Conservation (phyloP, 108 stramenopile species). For the Skeletonema potamos region DNA sequence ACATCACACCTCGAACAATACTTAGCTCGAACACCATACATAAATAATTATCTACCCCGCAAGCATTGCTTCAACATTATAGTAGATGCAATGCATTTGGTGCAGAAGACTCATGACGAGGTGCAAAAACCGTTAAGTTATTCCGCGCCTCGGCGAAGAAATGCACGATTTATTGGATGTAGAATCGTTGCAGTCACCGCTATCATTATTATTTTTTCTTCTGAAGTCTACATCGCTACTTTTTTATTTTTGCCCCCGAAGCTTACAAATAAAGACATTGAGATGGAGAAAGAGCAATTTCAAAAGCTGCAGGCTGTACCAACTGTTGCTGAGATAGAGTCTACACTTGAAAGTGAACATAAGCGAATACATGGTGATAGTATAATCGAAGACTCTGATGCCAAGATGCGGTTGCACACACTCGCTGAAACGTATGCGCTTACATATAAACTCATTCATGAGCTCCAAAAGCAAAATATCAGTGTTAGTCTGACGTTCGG, state of each 20-base stretch:
- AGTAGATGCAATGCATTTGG: no score
- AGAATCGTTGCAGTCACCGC: neutral
- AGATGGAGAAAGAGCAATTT: neutral
- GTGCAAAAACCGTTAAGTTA: no score
- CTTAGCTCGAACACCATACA: no score
- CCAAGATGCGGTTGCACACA: neutral
- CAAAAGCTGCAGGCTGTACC: neutral
- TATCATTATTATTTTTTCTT: neutral
- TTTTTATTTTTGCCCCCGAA: no score
- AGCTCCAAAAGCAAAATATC: neutral
- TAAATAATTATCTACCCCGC: no score
- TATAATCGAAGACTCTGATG: neutral
- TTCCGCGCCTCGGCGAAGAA: no score
- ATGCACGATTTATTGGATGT: no score
- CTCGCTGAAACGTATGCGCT: neutral
- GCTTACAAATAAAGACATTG: no score
- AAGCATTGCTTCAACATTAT: no score
- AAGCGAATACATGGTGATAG: neutral
- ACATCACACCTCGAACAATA: no score
- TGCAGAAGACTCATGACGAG: no score
- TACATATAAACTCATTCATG: neutral
- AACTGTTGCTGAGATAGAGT: conserved; percentile 1
- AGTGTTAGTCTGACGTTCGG: neutral
- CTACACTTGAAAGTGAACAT: neutral
- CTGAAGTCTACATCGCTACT: neutral